These are phyloP conservation scores for Rhizopogon roseolus DNA, from an alignment of 768 basidiomycete species.

Conservation along the genomic window DNA sequence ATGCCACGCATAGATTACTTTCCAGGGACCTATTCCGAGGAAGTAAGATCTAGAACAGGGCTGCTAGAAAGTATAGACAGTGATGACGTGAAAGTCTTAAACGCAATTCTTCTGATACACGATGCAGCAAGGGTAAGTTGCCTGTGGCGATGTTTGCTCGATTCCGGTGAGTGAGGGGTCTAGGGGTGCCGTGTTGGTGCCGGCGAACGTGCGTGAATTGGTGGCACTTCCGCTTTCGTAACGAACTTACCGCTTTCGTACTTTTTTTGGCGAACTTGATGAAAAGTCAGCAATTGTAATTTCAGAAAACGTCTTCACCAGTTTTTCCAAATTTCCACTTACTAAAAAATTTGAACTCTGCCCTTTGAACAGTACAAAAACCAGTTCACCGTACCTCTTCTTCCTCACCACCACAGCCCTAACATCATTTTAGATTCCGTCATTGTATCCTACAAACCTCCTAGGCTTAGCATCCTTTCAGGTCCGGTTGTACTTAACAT, in stretches of 20 bases:
- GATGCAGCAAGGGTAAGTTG: not conserved
- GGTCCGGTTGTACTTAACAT: not conserved
- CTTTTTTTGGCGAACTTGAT: constrained; percentile 13
- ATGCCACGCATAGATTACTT: not conserved
- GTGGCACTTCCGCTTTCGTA: constrained; percentile 20
- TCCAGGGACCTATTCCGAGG: not conserved
- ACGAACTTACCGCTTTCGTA: constrained; percentile 10
- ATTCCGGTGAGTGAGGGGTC: not conserved
- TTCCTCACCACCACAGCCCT: no score
- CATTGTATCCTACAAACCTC: no score
- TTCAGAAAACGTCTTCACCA: constrained; percentile 35
- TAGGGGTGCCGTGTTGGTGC: constrained; percentile 21
- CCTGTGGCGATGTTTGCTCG: not conserved
- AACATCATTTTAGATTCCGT: not conserved
- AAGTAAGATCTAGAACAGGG: not conserved
- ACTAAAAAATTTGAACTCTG: no score
- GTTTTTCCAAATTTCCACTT: constrained; percentile 10
- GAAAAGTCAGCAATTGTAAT: constrained; percentile 20
- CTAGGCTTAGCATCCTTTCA: not conserved
- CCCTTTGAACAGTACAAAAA: not conserved
- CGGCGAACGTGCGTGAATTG: constrained; percentile 34
- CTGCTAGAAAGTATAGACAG: not conserved
- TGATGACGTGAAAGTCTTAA: not conserved
- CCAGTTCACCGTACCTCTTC: no score
- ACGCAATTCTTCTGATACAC: not conserved